phyloP scores from a whole-genome alignment of 805 yeast genomes.

The Torulaspora franciscae region DNA sequence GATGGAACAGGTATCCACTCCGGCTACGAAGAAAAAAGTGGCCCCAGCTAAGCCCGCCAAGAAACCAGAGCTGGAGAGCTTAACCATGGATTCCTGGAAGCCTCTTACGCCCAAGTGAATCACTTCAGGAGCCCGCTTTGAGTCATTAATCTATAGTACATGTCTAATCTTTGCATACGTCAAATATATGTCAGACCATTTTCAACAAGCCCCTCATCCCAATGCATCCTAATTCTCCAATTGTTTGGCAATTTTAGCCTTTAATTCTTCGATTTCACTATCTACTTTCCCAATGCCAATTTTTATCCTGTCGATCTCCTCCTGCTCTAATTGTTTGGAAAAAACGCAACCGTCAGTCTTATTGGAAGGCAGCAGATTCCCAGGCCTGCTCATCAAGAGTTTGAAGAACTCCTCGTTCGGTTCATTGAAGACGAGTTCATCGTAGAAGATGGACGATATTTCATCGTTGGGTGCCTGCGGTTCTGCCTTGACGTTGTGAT shows the following conservation, averaged over 20 bases:
- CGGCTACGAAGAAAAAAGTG: constrained; percentile 12
- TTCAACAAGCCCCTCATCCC: neutral
- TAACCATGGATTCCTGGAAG: constrained; percentile 46
- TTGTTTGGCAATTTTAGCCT: constrained; percentile 35
- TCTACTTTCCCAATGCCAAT: constrained; percentile 43
- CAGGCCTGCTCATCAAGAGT: constrained; percentile 62
- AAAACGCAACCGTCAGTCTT: constrained; percentile 39
- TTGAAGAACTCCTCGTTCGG: constrained; percentile 90
- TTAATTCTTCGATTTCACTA: constrained; percentile 41
- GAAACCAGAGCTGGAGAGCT: constrained; percentile 24
- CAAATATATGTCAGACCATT: neutral
- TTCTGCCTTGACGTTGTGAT: constrained; percentile 35
- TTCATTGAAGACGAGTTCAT: constrained; percentile 90
- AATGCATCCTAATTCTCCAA: constrained; percentile 15
- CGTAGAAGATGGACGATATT: constrained; percentile 65
- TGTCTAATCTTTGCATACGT: constrained; percentile 3
- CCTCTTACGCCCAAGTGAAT: constrained; percentile 45
- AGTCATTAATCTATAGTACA: constrained; percentile 2
- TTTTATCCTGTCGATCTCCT: constrained; percentile 56
- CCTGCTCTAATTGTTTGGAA: constrained; percentile 53
- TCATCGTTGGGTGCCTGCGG: constrained; percentile 33
- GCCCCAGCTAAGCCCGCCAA: constrained; percentile 32
- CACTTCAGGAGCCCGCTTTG: too few species aligned
- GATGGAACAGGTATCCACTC: neutral
- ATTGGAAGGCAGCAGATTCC: constrained; percentile 45